phyloP scores from a whole-genome alignment of 306 rosid species.

The Fragaria iinumae region DNA sequence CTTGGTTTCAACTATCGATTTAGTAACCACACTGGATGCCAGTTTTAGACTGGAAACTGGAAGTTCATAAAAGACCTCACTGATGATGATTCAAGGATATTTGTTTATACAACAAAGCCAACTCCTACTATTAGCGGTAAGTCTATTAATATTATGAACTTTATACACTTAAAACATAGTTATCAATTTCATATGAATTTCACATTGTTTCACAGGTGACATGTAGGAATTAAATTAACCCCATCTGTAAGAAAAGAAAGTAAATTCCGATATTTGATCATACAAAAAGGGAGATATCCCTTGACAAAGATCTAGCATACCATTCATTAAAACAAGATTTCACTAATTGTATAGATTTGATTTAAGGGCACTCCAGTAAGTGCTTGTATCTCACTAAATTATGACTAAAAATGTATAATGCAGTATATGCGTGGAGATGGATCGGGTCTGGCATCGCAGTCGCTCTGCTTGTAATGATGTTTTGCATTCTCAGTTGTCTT shows the following conservation, averaged over 20 bases:
- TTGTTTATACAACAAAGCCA: not conserved
- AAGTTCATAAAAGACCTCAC: not conserved
- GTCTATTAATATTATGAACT: not conserved
- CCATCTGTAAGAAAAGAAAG: not conserved
- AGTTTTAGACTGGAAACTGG: constrained; percentile 3
- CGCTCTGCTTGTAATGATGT: constrained; percentile 3
- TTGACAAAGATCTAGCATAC: not conserved
- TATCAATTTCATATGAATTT: not conserved
- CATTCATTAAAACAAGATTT: not conserved
- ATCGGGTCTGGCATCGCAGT: not conserved
- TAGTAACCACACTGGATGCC: not conserved
- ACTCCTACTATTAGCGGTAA: not conserved
- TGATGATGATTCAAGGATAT: not conserved
- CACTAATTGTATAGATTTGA: too few species aligned
- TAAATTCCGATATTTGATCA: not conserved
- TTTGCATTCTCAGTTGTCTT: not conserved
- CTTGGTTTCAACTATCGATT: not conserved
- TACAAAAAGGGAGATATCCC: not conserved
- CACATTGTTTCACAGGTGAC: not conserved
- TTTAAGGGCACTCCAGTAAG: too few species aligned
- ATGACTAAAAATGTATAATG: too few species aligned
- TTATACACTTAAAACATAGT: not conserved
- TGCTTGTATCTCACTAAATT: too few species aligned
- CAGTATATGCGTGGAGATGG: constrained; percentile 22
- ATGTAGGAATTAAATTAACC: not conserved